Conservation (phyloP, 768 basidiomycete genomes). For the Kwoniella dendrophila region DNA sequence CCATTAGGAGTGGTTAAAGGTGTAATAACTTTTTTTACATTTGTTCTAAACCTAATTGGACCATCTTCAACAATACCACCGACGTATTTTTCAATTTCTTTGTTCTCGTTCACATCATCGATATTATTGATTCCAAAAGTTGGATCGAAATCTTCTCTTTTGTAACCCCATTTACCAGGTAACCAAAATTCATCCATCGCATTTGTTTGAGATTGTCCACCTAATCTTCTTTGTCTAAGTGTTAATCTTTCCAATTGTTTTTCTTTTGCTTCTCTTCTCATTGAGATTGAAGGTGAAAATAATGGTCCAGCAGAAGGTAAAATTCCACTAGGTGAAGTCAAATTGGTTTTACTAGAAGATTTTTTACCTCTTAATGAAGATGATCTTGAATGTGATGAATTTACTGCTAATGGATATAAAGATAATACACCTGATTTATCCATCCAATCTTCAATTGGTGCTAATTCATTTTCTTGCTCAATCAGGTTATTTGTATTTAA, state of each 20-base stretch:
- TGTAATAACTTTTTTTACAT: slow-evolving; percentile 7
- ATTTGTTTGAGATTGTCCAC: background rate
- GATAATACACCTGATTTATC: slow-evolving; percentile 45
- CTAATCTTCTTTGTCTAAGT: slow-evolving; percentile 27
- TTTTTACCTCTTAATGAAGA: background rate
- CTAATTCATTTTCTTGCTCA: slow-evolving; percentile 19
- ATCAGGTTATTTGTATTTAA: background rate
- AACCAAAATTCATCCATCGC: slow-evolving; percentile 29
- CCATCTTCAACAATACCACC: slow-evolving; percentile 39
- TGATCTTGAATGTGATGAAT: slow-evolving; percentile 24
- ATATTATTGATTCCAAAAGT: background rate
- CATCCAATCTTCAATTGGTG: slow-evolving; percentile 50
- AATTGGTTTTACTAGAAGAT: too few relatives aligned
- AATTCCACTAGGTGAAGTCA: slow-evolving; percentile 7
- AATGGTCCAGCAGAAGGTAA: slow-evolving; percentile 40
- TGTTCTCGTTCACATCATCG: slow-evolving; percentile 18
- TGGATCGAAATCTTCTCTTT: slow-evolving; percentile 32
- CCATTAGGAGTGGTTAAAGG: slow-evolving; percentile 19
- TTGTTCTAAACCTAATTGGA: slow-evolving; percentile 36
- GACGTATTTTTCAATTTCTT: slow-evolving; percentile 15
- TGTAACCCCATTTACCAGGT: slow-evolving; percentile 33
- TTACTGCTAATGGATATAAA: slow-evolving; percentile 48
- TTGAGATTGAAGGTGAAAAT: slow-evolving; percentile 35
- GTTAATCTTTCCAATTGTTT: slow-evolving; percentile 23
- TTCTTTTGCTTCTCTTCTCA: slow-evolving; percentile 28